Conservation (phyloP, 352 stramenopile genomes). For the Phytophthora agathidicida region DNA sequence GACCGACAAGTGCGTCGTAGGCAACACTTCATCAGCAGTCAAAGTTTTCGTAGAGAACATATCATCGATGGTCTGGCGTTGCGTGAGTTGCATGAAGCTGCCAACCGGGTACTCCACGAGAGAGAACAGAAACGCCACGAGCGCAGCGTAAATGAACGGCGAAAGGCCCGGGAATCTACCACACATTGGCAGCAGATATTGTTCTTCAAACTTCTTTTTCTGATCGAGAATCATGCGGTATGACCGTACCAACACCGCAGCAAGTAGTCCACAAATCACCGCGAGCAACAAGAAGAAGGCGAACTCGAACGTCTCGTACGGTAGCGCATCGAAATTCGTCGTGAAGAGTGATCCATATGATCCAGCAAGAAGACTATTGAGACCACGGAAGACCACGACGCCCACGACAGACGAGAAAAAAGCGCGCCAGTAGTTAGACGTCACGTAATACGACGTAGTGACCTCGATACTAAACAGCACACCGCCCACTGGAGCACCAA, state of each 20-base stretch:
- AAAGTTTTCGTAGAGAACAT: constrained; percentile 82
- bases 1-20: constrained; percentile 35
- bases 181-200: constrained; percentile 26
- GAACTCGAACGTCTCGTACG: constrained; percentile 81
- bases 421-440: constrained; percentile 88
- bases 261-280: constrained; percentile 83
- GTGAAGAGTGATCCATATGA: constrained; percentile 81
- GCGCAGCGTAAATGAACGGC: constrained; percentile 72
- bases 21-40: constrained; percentile 37
- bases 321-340: constrained; percentile 72
- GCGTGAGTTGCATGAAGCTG: constrained; percentile 81
- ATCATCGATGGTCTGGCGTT: constrained; percentile 85
- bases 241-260: constrained; percentile 75
- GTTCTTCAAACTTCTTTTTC: constrained; percentile 48
- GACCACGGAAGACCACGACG: constrained; percentile 82
- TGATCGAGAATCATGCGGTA: constrained; percentile 58
- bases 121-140: constrained; percentile 71
- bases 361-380: constrained; percentile 66
- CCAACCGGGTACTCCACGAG: constrained; percentile 76
- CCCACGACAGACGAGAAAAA: constrained; percentile 91
- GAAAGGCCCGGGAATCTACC: constrained; percentile 30
- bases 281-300: constrained; percentile 81
- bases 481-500: constrained; percentile 76
- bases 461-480: constrained; percentile 86
- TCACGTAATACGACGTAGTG: constrained; percentile 90